phyloP scores from a whole-genome alignment of 768 basidiomycete species.

The Podaxis mareebaensis region DNA sequence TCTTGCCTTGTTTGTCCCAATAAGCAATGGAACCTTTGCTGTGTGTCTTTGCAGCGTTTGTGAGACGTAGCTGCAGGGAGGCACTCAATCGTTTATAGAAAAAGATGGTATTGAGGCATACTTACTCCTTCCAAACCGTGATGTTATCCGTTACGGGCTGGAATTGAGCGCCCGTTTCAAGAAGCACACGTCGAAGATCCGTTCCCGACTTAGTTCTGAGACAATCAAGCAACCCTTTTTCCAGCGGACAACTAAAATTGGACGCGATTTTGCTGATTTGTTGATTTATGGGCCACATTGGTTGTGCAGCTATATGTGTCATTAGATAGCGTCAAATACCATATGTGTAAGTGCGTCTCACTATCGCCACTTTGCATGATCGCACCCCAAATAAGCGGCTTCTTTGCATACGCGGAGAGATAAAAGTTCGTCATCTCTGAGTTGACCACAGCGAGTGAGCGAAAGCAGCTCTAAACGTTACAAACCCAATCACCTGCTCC shows the following conservation, averaged over 20 bases:
- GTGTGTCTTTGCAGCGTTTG: conserved; percentile 31
- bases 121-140: conserved; percentile 34
- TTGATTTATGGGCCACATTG: conserved; percentile 33
- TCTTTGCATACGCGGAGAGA: conserved; percentile 28
- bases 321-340: neutral
- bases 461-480: neutral
- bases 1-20: conserved; percentile 33
- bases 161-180: conserved; percentile 32
- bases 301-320: conserved; percentile 26
- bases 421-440: conserved; percentile 36
- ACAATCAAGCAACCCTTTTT: conserved; percentile 28
- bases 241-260: conserved; percentile 28
- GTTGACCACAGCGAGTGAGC: neutral
- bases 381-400: conserved; percentile 33
- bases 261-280: conserved; percentile 30
- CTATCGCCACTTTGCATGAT: conserved; percentile 37
- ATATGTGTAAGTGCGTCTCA: conserved; percentile 15
- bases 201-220: conserved; percentile 27
- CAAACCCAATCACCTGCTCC: conserved; percentile 28
- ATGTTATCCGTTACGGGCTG: conserved; percentile 36
- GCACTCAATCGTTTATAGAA: neutral
- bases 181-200: conserved; percentile 25
- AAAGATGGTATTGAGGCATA: neutral
- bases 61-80: conserved; percentile 25
- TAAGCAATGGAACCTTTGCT: conserved; percentile 29